Evolutionary conservation across 257 asterid genomes (phyloP), one percentile per base, ranked within the genome.

Genomic region (Hygrophila difformis): DNA sequence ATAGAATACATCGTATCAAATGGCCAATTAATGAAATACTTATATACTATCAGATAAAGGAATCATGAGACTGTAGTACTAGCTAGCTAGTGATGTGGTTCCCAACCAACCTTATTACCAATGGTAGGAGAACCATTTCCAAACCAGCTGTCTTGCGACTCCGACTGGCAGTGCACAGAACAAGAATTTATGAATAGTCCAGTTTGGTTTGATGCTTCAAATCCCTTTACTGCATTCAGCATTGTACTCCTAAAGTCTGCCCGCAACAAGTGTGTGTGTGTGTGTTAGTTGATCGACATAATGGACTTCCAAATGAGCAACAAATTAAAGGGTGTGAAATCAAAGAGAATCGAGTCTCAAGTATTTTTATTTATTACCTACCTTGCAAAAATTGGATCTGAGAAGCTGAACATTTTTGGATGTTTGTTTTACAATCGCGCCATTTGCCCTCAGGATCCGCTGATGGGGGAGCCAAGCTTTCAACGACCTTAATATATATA

Each of bases 121-220:
- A 91, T 33, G 1, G 52, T 55, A 11, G 99, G 99, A 11, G 96
- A 82, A 51, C 76, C 63, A 38, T 74, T 81, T 0, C 87, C 76
- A 21, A 80, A 86, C 99, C 99, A 91, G 0, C 95, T 86, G 40
- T 91, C 97, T 66, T 86, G 95, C 73, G 89, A 75, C 76, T 91
- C 99, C 0, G 97, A 74, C 59, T 86, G 99, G 74, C 99, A 83
- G 59, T 91, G 99, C 19, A 96, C 93, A 16, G 82, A 91, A 55
- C 99, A 91, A 17, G 99, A 86, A 62, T 91, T 91, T 53, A 91
- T 40, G 67, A 80, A 91, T 39, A 86, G 33, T 16, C 97, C 99
- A 8, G 64, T 86, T 49, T 74, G 72, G 18, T 35, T 35, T 12
- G 69, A 60, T 22, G 17, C 22, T 18, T 77, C 66, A 47, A 91